These are phyloP conservation scores for Primulina huaijiensis DNA, from an alignment of 257 asterid genomes.

Conservation along the genomic window DNA sequence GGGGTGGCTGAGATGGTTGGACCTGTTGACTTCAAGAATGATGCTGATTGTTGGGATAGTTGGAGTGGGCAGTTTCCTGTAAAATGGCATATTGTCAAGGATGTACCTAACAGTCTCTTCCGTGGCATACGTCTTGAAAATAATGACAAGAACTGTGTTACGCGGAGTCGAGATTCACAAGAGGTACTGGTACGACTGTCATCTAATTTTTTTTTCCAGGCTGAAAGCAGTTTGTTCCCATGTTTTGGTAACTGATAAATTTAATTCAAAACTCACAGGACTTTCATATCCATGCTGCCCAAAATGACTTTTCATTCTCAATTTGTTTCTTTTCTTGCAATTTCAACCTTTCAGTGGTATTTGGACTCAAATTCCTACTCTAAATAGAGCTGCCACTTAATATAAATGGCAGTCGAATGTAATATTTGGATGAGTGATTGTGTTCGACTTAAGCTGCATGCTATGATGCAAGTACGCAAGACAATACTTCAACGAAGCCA, in stretches of 20 bases:
- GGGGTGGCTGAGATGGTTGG: slow-evolving; percentile 99
- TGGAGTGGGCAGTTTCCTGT: slow-evolving; percentile 99
- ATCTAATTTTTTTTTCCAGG: slow-evolving; percentile 11
- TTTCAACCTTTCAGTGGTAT: too few species aligned
- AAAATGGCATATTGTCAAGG: slow-evolving; percentile 87
- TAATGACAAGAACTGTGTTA: slow-evolving; percentile 97
- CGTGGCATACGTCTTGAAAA: slow-evolving; percentile 89
- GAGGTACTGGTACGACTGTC: slow-evolving; percentile 50
- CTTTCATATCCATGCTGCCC: too few species aligned
- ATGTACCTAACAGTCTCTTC: slow-evolving; percentile 89
- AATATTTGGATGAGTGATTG: too few species aligned
- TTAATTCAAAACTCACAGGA: too few species aligned
- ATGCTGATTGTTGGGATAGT: slow-evolving; percentile 98
- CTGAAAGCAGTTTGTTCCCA: slow-evolving; percentile 11
- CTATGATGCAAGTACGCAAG: too few species aligned
- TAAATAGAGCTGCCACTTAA: too few species aligned
- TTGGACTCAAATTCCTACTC: too few species aligned
- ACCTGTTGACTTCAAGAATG: slow-evolving; percentile 79
- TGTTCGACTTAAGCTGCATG: too few species aligned
- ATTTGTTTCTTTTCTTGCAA: too few species aligned
- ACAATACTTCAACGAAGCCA: too few species aligned
- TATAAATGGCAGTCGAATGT: too few species aligned
- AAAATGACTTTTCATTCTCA: too few species aligned
- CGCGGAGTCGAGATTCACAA: slow-evolving; percentile 98
- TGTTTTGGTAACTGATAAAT: not conserved